A percentile compares a stretch with the other conserved stretches of the same genome.
phyloP scores from a whole-genome alignment of 805 yeast species.

The Myxozyma mucilagina region DNA sequence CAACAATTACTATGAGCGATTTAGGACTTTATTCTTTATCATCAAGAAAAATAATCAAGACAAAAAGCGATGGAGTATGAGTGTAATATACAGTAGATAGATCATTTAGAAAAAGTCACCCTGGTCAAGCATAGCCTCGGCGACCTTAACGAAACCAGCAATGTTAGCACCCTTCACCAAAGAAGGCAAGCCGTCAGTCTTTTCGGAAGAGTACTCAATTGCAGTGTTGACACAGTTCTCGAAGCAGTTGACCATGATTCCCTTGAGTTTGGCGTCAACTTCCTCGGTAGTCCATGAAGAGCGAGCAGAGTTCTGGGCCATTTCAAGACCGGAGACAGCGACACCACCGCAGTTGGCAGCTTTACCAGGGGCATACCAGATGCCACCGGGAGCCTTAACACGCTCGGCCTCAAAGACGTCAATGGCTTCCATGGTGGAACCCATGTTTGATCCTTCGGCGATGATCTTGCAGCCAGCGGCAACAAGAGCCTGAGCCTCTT shows the following conservation, averaged over 20 bases:
- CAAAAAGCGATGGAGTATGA: background rate
- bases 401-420: constrained; percentile 76
- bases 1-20: background rate
- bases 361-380: constrained; percentile 99
- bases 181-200: constrained; percentile 77
- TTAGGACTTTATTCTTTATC: background rate
- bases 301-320: constrained; percentile 99
- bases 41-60: background rate
- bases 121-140: constrained; percentile 96
- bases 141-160: constrained; percentile 98
- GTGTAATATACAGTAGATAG: background rate
- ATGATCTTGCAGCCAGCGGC: constrained; percentile 88
- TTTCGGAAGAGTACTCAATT: constrained; percentile 65
- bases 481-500: constrained; percentile 91
- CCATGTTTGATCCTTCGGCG: constrained; percentile 99
- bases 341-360: constrained; percentile 99
- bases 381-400: constrained; percentile 43
- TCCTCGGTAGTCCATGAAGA: constrained; percentile 86
- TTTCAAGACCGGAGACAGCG: constrained; percentile 96
- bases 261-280: constrained; percentile 87
- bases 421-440: constrained; percentile 96
- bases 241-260: constrained; percentile 91
- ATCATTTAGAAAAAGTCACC: constrained; percentile 61
- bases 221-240: constrained; percentile 90
- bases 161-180: constrained; percentile 98